phyloP scores from a whole-genome alignment of 768 basidiomycete species.

The Lactarius pseudohatsudake region DNA sequence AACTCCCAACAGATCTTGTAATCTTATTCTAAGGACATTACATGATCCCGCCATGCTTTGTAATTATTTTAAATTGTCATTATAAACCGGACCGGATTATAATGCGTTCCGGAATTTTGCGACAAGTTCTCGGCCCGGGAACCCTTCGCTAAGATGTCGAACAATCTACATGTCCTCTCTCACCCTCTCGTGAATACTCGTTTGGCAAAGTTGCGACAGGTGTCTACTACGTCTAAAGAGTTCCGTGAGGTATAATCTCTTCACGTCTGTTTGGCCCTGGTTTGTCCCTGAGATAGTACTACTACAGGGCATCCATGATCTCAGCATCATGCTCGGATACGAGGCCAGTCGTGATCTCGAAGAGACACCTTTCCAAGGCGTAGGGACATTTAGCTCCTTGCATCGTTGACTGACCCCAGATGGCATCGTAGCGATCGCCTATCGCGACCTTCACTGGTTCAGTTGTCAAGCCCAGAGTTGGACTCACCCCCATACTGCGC shows the following conservation, averaged over 20 bases:
- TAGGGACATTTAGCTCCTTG: slow-evolving; percentile 38
- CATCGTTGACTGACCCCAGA: background rate
- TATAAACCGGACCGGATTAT: too few species aligned
- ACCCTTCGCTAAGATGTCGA: slow-evolving; percentile 10
- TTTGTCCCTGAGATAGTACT: slow-evolving; percentile 13
- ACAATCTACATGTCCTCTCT: slow-evolving; percentile 24
- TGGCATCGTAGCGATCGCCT: slow-evolving; percentile 57
- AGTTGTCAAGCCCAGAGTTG: slow-evolving; percentile 72
- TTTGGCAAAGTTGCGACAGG: slow-evolving; percentile 26
- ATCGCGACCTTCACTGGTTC: slow-evolving; percentile 78
- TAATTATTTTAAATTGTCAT: too few species aligned
- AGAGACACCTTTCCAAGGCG: slow-evolving; percentile 61
- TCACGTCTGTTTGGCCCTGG: background rate
- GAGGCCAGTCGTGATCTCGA: slow-evolving; percentile 75
- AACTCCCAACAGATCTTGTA: too few species aligned
- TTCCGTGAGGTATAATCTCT: slow-evolving; percentile 27
- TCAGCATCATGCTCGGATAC: slow-evolving; percentile 78
- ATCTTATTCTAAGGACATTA: too few species aligned
- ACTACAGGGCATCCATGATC: slow-evolving; percentile 64
- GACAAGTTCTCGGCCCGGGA: background rate
- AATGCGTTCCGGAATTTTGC: too few species aligned
- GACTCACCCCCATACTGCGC: slow-evolving; percentile 86
- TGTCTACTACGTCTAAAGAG: slow-evolving; percentile 27
- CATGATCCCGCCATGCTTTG: too few species aligned
- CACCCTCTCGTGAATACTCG: slow-evolving; percentile 29